Evolutionary conservation across 2,329 filamentous ascomycete genomes (phyloP), one percentile per base, ranked within the genome.

Genomic region (Graphilbum fragrans): DNA sequence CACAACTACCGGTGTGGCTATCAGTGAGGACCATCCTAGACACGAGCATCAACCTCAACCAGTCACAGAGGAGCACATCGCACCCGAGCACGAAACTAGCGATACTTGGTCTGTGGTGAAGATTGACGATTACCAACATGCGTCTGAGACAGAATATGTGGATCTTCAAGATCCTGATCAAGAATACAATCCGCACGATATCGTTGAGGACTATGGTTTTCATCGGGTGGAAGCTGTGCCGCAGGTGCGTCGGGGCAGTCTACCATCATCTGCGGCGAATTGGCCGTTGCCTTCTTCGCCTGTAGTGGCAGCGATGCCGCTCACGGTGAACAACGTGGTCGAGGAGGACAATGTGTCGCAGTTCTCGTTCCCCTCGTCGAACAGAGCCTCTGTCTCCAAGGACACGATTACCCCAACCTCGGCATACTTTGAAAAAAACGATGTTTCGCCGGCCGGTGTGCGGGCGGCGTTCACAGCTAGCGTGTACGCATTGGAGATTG

Each of bases 401-500:
- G 19, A 34, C 32, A 34, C 7, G n/a, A 34, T 18, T 6, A 34
- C 11, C 32, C 32, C n/a, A 4, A 18, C n/a, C 7, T 34, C 32
- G 5, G 20, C 23, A 3, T 31, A 31, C 4, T 34, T 34, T 18
- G 32, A 19, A 6, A 17, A 34, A 4, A 19, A 14, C 37, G 17
- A 46, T 37, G 3, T 17, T 14, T 33, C 25, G 18, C 23, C 29
- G 12, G 23, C 23, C 7, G 23, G 23, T 31, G 29, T 34, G 18
- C 25, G 34, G 23, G 8, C 31, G 20, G 41, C 43, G 3, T 51
- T 47, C 29, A 50, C 43, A 10, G 49, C 50, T 11, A 47, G 49
- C 38, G 35, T 47, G 18, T 52, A 52, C 19, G 44, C 49, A 11
- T 38, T 38, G 11, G 50, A 48, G 23, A 50, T 52, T 19, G 48